Conservation (phyloP, 192 early-diverging fungal species). For the Podila horticola region DNA sequence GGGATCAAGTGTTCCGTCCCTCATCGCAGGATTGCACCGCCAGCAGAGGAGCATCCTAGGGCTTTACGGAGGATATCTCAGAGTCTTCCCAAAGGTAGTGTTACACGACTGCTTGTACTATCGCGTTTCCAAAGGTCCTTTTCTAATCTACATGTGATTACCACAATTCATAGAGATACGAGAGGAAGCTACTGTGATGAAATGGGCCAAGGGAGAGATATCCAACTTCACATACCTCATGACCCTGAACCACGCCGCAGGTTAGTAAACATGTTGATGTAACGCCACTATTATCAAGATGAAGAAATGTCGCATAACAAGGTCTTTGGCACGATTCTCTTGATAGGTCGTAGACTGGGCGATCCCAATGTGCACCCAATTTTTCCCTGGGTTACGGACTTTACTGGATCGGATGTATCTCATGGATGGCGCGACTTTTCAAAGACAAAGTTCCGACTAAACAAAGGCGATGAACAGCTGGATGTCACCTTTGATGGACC, state of each 20-base stretch:
- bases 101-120: too few relatives aligned
- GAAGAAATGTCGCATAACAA: too few relatives aligned
- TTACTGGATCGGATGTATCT: slow-evolving; percentile 57
- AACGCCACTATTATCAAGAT: too few relatives aligned
- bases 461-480: slow-evolving; percentile 78
- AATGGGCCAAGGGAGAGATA: slow-evolving; percentile 86
- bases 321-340: neutral
- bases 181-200: slow-evolving; percentile 58
- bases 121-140: too few relatives aligned
- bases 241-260: slow-evolving; percentile 88
- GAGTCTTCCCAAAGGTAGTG: neutral
- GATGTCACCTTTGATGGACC: slow-evolving; percentile 74
- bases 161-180: slow-evolving; percentile 46
- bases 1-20: slow-evolving; percentile 63
- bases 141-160: too few relatives aligned
- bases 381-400: slow-evolving; percentile 77
- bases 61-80: neutral
- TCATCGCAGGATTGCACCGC: neutral
- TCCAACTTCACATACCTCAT: slow-evolving; percentile 96
- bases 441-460: slow-evolving; percentile 74
- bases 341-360: slow-evolving; percentile 63
- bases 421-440: slow-evolving; percentile 69
- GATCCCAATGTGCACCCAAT: slow-evolving; percentile 77
- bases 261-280: slow-evolving; percentile 37
- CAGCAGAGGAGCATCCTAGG: neutral